phyloP scores from a whole-genome alignment of 176 grass and related monocot genomes.

The Eremochloa ophiuroides region DNA sequence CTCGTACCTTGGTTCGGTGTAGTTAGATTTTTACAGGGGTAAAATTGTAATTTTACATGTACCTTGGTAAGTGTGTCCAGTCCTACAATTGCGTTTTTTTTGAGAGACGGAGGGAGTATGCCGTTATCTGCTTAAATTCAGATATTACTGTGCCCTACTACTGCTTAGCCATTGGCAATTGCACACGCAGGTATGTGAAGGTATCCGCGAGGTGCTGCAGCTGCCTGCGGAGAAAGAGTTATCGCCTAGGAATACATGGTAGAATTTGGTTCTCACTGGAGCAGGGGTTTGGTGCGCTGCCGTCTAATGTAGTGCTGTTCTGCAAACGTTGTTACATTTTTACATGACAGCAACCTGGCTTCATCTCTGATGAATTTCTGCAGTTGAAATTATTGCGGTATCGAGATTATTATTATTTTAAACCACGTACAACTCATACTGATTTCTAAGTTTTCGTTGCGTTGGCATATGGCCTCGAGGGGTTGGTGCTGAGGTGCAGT shows the following conservation, averaged over 20 bases:
- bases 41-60: no score
- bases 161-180: neutral
- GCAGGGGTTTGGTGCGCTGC: neutral
- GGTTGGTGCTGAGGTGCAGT: no score
- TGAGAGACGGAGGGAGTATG: no score
- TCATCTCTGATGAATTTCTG: neutral
- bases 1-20: no score
- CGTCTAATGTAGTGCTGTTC: neutral
- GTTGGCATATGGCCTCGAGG: neutral
- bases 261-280: neutral
- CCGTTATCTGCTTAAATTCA: neutral
- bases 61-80: no score
- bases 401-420: no score
- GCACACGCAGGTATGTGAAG: neutral
- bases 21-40: no score
- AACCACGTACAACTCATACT: neutral
- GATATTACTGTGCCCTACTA: neutral
- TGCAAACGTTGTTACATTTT: neutral
- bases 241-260: slow-evolving; percentile 6
- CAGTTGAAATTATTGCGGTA: neutral
- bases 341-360: neutral
- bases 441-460: neutral
- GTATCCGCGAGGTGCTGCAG: neutral
- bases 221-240: neutral
- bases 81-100: no score